A percentile compares a stretch with the other conserved stretches of the same genome.
Conservation (phyloP, 2,329 filamentous ascomycete species). For the Scopulariopsis brevicaulis region DNA sequence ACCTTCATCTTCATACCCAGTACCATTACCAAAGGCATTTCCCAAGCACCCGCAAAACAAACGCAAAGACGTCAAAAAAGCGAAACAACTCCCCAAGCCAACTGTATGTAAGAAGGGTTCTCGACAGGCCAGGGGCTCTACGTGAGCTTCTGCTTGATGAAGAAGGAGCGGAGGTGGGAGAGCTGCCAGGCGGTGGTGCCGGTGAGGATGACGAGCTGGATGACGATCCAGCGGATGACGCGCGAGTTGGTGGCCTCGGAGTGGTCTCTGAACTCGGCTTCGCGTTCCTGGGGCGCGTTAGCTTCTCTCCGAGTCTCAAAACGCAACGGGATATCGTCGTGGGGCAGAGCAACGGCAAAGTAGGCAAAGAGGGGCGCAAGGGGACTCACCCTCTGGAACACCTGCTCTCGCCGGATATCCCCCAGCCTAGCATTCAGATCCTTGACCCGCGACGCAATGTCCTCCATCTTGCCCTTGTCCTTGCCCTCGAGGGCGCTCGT, state of each 20-base stretch:
- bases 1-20: no score
- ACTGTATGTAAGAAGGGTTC: neutral
- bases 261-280: conserved; percentile 96
- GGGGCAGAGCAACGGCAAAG: neutral
- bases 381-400: conserved; percentile 74
- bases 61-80: neutral
- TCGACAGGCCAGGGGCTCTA: conserved; percentile 27
- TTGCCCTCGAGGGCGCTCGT: conserved; percentile 86
- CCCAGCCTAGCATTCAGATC: conserved; percentile 79
- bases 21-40: neutral
- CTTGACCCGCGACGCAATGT: conserved; percentile 77
- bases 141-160: conserved; percentile 99
- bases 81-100: neutral
- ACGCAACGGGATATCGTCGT: neutral
- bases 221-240: conserved; percentile 86
- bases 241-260: conserved; percentile 86
- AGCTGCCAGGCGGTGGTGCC: conserved; percentile 94
- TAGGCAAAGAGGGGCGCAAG: neutral
- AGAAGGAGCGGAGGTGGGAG: conserved; percentile 90
- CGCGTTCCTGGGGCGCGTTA: conserved; percentile 59
- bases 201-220: conserved; percentile 76
- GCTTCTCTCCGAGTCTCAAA: conserved; percentile 1
- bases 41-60: neutral
- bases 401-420: conserved; percentile 87
- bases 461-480: conserved; percentile 86